A percentile compares a stretch with the other conserved stretches of the same genome.
Conservation (phyloP, 768 basidiomycete species). For the Lyophyllum decastes region DNA sequence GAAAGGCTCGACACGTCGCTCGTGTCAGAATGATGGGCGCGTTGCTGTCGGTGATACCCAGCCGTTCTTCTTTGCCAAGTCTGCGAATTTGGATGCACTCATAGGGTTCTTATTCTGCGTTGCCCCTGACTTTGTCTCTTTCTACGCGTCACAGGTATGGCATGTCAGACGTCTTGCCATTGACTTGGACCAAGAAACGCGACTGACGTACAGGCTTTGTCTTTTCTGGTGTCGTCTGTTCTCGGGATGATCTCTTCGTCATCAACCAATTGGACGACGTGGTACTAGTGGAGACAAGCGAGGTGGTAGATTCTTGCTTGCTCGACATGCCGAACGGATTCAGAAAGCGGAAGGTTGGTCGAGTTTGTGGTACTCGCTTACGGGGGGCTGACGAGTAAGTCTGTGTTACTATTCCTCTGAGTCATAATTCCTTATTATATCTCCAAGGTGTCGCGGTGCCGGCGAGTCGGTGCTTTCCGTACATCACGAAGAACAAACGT, state of each 20-base stretch:
- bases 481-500: too few relatives aligned
- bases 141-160: not conserved
- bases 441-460: too few relatives aligned
- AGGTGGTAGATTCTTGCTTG: conserved; percentile 15
- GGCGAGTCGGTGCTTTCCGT: too few relatives aligned
- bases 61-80: conserved; percentile 19
- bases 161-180: not conserved
- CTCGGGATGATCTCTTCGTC: not conserved
- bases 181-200: not conserved
- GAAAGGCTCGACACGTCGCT: too few relatives aligned
- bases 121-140: not conserved
- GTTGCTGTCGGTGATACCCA: conserved; percentile 25
- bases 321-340: conserved; percentile 9
- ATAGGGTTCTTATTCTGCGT: not conserved
- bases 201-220: not conserved
- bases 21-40: conserved; percentile 16
- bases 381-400: too few relatives aligned
- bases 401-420: too few relatives aligned
- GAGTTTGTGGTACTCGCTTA: too few relatives aligned
- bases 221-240: not conserved
- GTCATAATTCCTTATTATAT: too few relatives aligned
- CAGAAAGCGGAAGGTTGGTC: too few relatives aligned
- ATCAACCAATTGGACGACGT: not conserved
- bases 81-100: conserved; percentile 20
- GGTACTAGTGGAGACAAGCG: conserved; percentile 13